These are phyloP conservation scores for Suaeda aralocaspica DNA, from an alignment of 148 eudicot species.

Conservation along the genomic window DNA sequence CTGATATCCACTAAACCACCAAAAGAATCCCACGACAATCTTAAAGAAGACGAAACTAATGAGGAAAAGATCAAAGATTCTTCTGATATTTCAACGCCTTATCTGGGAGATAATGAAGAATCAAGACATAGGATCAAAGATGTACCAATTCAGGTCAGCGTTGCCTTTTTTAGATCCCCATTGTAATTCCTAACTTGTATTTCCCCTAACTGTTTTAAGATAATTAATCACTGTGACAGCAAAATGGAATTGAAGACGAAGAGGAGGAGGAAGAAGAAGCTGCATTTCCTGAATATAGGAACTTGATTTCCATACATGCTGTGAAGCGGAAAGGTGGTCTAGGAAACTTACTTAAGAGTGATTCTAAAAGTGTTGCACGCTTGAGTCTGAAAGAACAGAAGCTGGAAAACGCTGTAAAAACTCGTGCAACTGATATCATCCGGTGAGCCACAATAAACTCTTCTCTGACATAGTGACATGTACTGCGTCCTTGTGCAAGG, in stretches of 20 bases:
- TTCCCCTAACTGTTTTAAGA: background rate
- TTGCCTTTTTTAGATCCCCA: background rate
- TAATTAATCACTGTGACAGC: too few species aligned
- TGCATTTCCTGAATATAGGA: slow-evolving; percentile 31
- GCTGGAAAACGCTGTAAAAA: slow-evolving; percentile 31
- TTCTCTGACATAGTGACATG: too few species aligned
- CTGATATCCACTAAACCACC: slow-evolving; percentile 69
- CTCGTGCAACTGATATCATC: slow-evolving; percentile 38
- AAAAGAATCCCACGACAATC: slow-evolving; percentile 27
- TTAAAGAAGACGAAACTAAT: slow-evolving; percentile 5
- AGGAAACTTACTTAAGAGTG: slow-evolving; percentile 15
- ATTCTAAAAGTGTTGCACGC: slow-evolving; percentile 38
- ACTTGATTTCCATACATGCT: slow-evolving; percentile 53
- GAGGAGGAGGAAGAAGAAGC: slow-evolving; percentile 26
- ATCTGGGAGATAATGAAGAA: background rate
- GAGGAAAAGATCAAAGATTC: background rate
- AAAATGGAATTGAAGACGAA: slow-evolving; percentile 8
- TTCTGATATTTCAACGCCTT: background rate
- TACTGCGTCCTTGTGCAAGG: too few species aligned
- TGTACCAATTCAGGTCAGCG: slow-evolving; percentile 1
- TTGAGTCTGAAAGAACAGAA: slow-evolving; percentile 55
- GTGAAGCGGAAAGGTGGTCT: slow-evolving; percentile 39
- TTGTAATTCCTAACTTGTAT: background rate
- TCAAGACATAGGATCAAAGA: background rate
- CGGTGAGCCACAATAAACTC: slow-evolving; percentile 29